These are phyloP conservation scores for Chloris gayana DNA, from an alignment of 176 grass and related monocot species.

Conservation along the genomic window DNA sequence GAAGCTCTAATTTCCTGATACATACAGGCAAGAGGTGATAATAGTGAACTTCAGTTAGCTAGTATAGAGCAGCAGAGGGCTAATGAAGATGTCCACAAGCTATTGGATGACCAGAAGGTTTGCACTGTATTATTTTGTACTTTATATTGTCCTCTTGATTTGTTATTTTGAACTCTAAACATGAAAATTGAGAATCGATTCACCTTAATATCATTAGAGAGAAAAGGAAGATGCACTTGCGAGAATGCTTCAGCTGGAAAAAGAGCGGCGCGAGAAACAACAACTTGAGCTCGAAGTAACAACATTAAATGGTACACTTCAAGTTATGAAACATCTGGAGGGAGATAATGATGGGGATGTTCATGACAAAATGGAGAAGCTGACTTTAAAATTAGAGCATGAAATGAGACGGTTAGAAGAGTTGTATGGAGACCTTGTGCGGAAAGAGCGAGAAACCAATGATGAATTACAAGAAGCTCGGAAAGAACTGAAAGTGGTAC, in stretches of 20 bases:
- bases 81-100: conserved; percentile 74
- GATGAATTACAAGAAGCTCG: conserved; percentile 78
- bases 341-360: conserved; percentile 78
- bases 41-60: conserved; percentile 64
- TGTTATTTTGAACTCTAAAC: not conserved
- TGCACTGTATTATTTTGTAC: conserved; percentile 22
- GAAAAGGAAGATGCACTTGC: conserved; percentile 86
- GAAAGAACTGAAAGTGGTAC: conserved; percentile 76
- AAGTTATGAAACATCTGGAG: conserved; percentile 93
- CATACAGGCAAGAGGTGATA: conserved; percentile 50
- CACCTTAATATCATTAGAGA: conserved; percentile 52
- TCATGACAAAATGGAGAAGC: conserved; percentile 74
- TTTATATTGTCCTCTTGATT: conserved; percentile 12
- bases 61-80: conserved; percentile 79
- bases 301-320: conserved; percentile 74
- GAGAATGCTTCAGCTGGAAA: conserved; percentile 83
- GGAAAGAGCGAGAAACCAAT: conserved; percentile 79
- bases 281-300: conserved; percentile 88
- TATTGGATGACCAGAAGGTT: conserved; percentile 89
- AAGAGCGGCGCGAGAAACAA: conserved; percentile 82
- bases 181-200: conserved; percentile 36
- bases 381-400: conserved; percentile 63
- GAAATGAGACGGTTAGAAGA: conserved; percentile 68
- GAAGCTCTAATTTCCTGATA: not conserved
- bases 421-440: conserved; percentile 64